Percentiles rank a stretch among this genome's conserved stretches.
These are phyloP conservation scores for Ceratocystis alfenasii DNA, from an alignment of 2,329 filamentous ascomycete species.

Conservation along the genomic window DNA sequence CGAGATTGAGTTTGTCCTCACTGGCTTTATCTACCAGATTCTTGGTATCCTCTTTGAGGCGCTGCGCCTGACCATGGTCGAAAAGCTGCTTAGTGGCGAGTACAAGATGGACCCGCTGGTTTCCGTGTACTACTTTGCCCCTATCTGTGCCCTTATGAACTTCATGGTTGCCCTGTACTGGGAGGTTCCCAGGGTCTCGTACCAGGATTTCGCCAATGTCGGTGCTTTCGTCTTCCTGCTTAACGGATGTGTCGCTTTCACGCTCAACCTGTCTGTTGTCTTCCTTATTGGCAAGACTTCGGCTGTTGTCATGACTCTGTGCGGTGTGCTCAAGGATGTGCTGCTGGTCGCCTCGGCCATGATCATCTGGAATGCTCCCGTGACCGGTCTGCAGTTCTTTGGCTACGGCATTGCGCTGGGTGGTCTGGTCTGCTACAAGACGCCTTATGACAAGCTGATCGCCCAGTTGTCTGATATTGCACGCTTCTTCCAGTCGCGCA, in stretches of 20 bases:
- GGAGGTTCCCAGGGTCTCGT: constrained; percentile 57
- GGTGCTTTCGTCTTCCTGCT: constrained; percentile 60
- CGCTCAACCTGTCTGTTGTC: constrained; percentile 74
- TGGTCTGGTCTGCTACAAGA: constrained; percentile 71
- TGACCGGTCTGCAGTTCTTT: constrained; percentile 66
- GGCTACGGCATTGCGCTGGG: constrained; percentile 69
- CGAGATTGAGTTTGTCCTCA: constrained; percentile 83
- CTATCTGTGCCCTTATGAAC: constrained; percentile 74
- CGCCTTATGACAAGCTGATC: constrained; percentile 62
- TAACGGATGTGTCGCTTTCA: constrained; percentile 67
- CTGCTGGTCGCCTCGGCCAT: constrained; percentile 69
- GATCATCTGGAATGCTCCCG: constrained; percentile 67
- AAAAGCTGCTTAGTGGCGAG: constrained; percentile 68
- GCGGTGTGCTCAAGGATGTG: constrained; percentile 79
- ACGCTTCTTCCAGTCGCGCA: constrained; percentile 35
- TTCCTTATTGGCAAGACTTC: constrained; percentile 83
- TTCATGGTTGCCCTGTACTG: constrained; percentile 58
- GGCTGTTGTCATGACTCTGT: constrained; percentile 73
- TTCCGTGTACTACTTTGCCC: constrained; percentile 82
- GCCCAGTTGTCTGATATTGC: constrained; percentile 54
- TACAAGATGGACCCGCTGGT: constrained; percentile 89
- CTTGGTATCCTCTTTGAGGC: constrained; percentile 72
- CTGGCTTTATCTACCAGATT: constrained; percentile 68
- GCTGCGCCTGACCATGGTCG: constrained; percentile 70
- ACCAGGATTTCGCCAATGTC: constrained; percentile 60